phyloP scores from a whole-genome alignment of 257 asterid species.

The Cordia subcordata region DNA sequence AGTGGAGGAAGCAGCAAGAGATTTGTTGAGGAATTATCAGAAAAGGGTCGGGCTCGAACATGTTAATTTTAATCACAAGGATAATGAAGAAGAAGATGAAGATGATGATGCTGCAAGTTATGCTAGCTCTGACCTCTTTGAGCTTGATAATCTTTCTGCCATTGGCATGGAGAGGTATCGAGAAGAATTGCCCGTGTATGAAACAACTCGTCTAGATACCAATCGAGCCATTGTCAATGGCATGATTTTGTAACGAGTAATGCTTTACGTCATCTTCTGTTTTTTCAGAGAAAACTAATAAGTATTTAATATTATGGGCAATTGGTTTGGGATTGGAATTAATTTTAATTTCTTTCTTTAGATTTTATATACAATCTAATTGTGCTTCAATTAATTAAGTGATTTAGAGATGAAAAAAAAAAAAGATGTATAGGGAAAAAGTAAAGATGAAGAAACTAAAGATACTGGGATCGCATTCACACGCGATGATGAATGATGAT shows the following conservation, averaged over 20 bases:
- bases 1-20: conserved; percentile 17
- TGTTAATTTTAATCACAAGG: conserved; percentile 26
- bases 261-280: conserved; percentile 48
- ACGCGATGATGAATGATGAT: conserved; percentile 15
- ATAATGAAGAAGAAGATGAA: conserved; percentile 26
- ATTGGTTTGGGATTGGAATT: no score
- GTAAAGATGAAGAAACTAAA: conserved; percentile 16
- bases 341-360: no score
- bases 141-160: conserved; percentile 61
- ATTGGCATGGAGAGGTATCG: conserved; percentile 65
- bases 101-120: conserved; percentile 54
- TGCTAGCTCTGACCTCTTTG: conserved; percentile 73
- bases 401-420: background rate
- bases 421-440: background rate
- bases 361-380: no score
- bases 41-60: conserved; percentile 27
- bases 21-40: conserved; percentile 56
- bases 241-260: conserved; percentile 41
- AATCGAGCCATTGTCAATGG: conserved; percentile 45
- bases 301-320: conserved; percentile 7
- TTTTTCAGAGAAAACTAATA: conserved; percentile 45
- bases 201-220: conserved; percentile 49
- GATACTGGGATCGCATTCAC: conserved; percentile 32
- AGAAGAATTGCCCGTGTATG: conserved; percentile 68
- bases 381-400: no score